Base-by-base conservation (phyloP, 306 rosid genomes). In the Sphenostylis stenocarpa region DNA sequence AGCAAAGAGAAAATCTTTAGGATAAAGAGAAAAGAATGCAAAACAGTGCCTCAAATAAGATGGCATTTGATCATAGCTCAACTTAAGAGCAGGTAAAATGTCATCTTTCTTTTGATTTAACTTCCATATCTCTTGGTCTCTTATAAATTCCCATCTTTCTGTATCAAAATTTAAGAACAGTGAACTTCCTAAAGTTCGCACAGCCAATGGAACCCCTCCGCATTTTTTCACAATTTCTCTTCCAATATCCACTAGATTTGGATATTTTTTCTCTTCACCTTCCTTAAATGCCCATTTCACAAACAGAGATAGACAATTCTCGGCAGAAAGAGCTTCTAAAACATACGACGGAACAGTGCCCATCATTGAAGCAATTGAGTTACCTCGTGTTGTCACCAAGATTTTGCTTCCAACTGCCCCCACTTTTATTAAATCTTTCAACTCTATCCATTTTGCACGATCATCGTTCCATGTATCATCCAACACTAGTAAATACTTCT, bases 41-140 rank as follows among this genome's bases (percentile, higher is more conserved):
- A 86, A 81, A 24, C 87, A 77, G 29, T 13, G 62, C 21, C 73
- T 86, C 31, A 84, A 70, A 60, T 53, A 24, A 1, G 84, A 66
- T 0, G 90, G 77, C 77, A 84, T 58, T 44, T 62, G 80, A 76
- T 84, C 81, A 17, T 86, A 86, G 63, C 87, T 86, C n/a, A 84
- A 48, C 34, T 61, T 75, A 0, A 87, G 24, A 1, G 81, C 86
- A 6, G 79, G 84, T 15, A 84, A 56, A 13, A 84, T 81, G 62
- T 56, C 81, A 1, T 39, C 60, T 14, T 52, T 3, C 2, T 39
- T 41, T 38, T 76, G 86, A 17, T 65, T 21, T 15, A 84, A 31
- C 13, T 67, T 68, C 84, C 87, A 84, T 7, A 84, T 86, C 26
- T 78, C 87, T 29, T 39, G 64, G 14, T 82, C 86, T 19, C 53